Base-by-base conservation (phyloP, 2,329 filamentous ascomycete species). In the Paramyrothecium roridum region DNA sequence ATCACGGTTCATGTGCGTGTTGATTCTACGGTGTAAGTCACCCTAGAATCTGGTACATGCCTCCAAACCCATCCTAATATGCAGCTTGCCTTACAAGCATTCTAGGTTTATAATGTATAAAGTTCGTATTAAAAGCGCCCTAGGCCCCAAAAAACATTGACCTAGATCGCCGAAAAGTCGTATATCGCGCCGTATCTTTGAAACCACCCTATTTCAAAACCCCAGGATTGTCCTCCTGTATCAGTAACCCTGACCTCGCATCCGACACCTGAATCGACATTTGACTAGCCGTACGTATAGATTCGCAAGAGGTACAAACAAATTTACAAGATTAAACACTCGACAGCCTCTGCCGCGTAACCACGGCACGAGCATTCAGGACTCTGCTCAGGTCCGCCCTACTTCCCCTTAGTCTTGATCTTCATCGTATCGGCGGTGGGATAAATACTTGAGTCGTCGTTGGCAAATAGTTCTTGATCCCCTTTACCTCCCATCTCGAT, bases 401-500 rank as follows among this genome's bases (percentile, higher is more conserved):
- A 21, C 19, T 51, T 51, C 3, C 56, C 60, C 8, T 62, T 65
- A 34, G 59, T 56, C 57, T 72, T 69, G 17, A 50, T 65, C 57
- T 69, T 71, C 22, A 59, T 56, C 23, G 62, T 62, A 12, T 74
- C 70, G 17, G 61, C 65, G 51, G 53, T 69, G 13, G 76, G 70
- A 62, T 84, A 85, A 56, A 79, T 73, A 63, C 79, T 83, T 40
- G 66, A 71, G 22, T 68, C 70, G 53, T 90, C 87, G 51, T 90
- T 78, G 11, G 82, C 84, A 68, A 87, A 97, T 16, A 97, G 78
- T 47, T 82, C 77, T 70, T 91, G 85, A 65, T 98, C 93, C 6
- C 92, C 93, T 65, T 89, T 90, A 17, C 91, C 91, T 43, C 93
- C 93, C 77, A 96, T 82, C 58, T 87, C 83, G 70, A 91, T 87